These are phyloP conservation scores for Ustilago tritici DNA, from an alignment of 1,284 basidiomycete genomes.

Conservation along the genomic window DNA sequence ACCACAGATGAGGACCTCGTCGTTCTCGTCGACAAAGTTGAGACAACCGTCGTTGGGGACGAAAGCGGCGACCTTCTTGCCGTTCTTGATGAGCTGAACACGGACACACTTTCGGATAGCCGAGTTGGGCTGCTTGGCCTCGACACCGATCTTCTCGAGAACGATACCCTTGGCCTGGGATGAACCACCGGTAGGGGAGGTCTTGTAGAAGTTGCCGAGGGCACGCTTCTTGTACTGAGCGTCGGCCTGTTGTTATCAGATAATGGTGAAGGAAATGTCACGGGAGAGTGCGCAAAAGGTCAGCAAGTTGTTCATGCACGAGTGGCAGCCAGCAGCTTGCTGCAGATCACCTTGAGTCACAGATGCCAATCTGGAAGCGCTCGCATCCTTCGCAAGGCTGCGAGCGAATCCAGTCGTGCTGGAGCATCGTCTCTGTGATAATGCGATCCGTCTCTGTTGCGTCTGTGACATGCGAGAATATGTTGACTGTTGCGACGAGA, in stretches of 20 bases:
- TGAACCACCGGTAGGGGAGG: constrained; percentile 98
- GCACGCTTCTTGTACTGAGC: constrained; percentile 99
- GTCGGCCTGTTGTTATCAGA: constrained; percentile 79
- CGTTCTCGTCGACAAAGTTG: constrained; percentile 92
- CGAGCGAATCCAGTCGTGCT: background rate
- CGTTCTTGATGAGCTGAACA: constrained; percentile 99
- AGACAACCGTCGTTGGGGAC: constrained; percentile 92
- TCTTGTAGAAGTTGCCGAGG: constrained; percentile 99
- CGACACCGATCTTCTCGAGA: constrained; percentile 91
- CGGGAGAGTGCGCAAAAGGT: constrained; percentile 5
- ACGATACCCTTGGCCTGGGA: constrained; percentile 99
- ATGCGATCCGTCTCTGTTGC: background rate
- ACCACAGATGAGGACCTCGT: constrained; percentile 99
- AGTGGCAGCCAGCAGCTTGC: background rate
- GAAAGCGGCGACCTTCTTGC: constrained; percentile 80
- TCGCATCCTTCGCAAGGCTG: background rate
- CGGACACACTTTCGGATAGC: constrained; percentile 99
- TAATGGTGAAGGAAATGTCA: background rate
- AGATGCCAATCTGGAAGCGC: background rate
- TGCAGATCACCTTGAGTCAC: background rate
- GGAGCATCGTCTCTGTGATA: background rate
- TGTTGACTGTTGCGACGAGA: background rate
- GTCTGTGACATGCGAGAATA: background rate
- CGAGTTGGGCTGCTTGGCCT: constrained; percentile 98
- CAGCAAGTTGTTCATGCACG: constrained; percentile 10